phyloP scores from a whole-genome alignment of 768 basidiomycete species.

The Suillus plorans region DNA sequence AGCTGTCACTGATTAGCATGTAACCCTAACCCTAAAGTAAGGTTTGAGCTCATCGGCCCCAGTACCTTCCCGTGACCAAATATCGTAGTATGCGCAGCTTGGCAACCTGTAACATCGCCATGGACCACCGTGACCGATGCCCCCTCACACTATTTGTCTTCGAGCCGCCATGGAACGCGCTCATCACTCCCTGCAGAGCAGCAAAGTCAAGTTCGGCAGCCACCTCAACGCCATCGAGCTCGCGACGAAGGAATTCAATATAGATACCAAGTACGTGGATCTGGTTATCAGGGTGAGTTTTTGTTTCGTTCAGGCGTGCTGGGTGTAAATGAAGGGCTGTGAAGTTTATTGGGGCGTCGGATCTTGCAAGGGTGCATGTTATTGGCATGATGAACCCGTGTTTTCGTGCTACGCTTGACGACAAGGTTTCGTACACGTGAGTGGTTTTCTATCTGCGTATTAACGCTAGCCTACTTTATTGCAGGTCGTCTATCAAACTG shows the following conservation, averaged over 20 bases:
- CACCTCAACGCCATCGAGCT: conserved; percentile 31
- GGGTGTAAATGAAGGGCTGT: conserved; percentile 10
- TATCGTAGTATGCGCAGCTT: not conserved
- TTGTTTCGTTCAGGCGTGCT: not conserved
- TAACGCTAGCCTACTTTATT: not conserved
- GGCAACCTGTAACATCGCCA: not conserved
- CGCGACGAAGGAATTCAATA: conserved; percentile 32
- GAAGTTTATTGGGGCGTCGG: conserved; percentile 71
- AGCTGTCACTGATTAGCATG: not conserved
- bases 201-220: conserved; percentile 27
- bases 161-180: conserved; percentile 13
- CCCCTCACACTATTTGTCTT: conserved; percentile 6
- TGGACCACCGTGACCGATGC: not conserved
- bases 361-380: conserved; percentile 70
- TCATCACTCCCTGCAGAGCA: conserved; percentile 4
- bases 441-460: conserved; percentile 23
- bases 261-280: conserved; percentile 51
- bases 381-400: conserved; percentile 67
- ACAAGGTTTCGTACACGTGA: conserved; percentile 62
- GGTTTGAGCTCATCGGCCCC: not conserved
- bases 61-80: not conserved
- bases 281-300: conserved; percentile 50
- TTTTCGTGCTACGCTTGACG: conserved; percentile 67
- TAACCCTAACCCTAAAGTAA: conserved; percentile 11
- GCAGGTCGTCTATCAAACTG: conserved; percentile 63